Base-by-base conservation (phyloP, 352 stramenopile genomes). In the Pythium plurisporium region DNA sequence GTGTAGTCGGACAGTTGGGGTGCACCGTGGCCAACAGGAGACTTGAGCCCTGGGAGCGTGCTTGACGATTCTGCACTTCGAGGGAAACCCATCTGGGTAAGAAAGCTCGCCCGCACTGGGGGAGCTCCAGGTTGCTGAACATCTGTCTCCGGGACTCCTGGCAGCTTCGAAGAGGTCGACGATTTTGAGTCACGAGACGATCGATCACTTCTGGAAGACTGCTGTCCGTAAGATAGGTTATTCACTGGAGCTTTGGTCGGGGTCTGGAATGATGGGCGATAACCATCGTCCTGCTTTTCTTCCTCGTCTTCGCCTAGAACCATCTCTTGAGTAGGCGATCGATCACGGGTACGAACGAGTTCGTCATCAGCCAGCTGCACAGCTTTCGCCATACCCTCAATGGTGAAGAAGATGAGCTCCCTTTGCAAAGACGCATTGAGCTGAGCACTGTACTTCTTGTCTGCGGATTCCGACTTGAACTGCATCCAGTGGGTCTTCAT, bases 331-430 rank as follows among this genome's bases (percentile, higher is more conserved):
- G 73, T 85, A 5, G 74, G 72, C 26, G 78, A 88, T 11, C 61
- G 72, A 29, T 81, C 65, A 1, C 71, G 70, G 31, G 69, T 52
- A 5, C 63, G 64, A 27, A 83, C 40, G 1, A 88, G 62, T 22
- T 89, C 82, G 12, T 87, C 79, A 37, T 91, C 83, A 4, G 80
- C 74, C 19, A 82, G 62, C 23, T 90, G 71, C 29, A 95, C 70
- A 5, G 87, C 79, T 11, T 75, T 71, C 22, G 77, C 89, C 81
- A 96, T 95, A 10, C 87, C 84, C 27, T 90, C 78, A 33, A 93
- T 93, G n/a, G 87, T 96, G 55, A 92, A 96, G 50, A 91, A 91
- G 42, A 96, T 89, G 23, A 96, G 74, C 46, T 96, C 87, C 20
- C 86, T 77, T 60, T 93, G 82, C 8, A 96, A 67, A 47, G 86